A percentile compares a stretch with the other conserved stretches of the same genome.
Evolutionary conservation across 2,329 filamentous ascomycete genomes (phyloP).

Genomic region (Thielaviopsis musarum): DNA sequence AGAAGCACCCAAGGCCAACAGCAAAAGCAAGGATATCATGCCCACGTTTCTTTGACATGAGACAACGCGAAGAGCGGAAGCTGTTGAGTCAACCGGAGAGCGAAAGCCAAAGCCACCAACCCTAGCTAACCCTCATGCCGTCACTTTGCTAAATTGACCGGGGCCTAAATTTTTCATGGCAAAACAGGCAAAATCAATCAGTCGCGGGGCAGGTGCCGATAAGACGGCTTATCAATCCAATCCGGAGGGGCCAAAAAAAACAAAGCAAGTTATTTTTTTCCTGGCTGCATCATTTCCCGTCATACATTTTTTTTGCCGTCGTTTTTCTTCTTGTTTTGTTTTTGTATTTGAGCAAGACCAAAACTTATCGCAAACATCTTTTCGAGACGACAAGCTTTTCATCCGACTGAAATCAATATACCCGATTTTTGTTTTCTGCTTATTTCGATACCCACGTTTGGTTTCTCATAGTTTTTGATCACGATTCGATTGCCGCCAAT

Average conservation of each 20-base stretch:
- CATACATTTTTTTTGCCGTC: neutral
- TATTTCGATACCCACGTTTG: neutral
- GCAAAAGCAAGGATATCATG: neutral
- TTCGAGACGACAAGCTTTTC: neutral
- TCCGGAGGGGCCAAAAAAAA: slow-evolving; percentile 8
- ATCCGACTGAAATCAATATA: neutral
- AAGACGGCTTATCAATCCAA: slow-evolving; percentile 10
- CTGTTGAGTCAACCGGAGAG: too few species aligned
- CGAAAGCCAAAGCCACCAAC: neutral
- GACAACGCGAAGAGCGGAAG: neutral
- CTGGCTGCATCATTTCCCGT: slow-evolving; percentile 8
- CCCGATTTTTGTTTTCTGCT: neutral
- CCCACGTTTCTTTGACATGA: neutral
- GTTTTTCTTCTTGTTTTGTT: neutral
- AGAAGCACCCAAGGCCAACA: neutral
- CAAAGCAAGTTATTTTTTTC: neutral
- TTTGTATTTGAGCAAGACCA: neutral
- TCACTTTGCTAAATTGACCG: neutral
- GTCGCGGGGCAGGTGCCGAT: slow-evolving; percentile 9
- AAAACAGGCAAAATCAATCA: neutral
- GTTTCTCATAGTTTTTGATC: neutral
- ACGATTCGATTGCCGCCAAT: neutral
- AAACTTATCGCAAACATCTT: neutral
- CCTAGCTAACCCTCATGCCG: neutral
- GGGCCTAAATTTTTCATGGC: neutral